Evolutionary conservation across 345 rosid species (phyloP).

Genomic region (Eucalyptus pumila): DNA sequence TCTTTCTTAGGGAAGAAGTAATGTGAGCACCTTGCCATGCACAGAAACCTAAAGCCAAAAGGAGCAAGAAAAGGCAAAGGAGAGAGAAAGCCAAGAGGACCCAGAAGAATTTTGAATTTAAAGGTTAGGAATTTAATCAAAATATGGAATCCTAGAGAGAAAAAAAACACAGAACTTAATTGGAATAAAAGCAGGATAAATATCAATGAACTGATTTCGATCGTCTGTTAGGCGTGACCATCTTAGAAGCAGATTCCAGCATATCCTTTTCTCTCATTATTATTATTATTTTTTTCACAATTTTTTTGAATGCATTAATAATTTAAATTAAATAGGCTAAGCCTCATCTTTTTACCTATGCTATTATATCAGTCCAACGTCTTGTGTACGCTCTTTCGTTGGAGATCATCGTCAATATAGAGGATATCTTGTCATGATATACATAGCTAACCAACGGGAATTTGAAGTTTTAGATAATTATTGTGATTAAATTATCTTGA

Average conservation of each 20-base stretch:
- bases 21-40: background rate
- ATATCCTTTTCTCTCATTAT: background rate
- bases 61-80: background rate
- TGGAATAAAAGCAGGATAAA: background rate
- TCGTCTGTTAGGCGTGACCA: background rate
- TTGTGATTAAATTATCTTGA: background rate
- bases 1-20: background rate
- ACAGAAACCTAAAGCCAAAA: background rate
- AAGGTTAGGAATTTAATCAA: background rate
- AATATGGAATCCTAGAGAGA: background rate
- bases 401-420: background rate
- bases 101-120: background rate
- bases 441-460: background rate
- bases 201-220: background rate
- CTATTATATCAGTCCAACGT: background rate
- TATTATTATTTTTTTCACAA: background rate
- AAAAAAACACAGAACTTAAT: background rate
- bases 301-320: background rate
- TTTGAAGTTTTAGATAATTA: background rate
- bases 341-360: background rate
- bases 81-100: background rate
- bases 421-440: background rate
- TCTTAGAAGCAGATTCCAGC: background rate
- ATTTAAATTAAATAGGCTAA: background rate
- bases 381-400: background rate